Evolutionary conservation across 805 yeast genomes (phyloP).

Genomic region (Jamesozyma lodderae): DNA sequence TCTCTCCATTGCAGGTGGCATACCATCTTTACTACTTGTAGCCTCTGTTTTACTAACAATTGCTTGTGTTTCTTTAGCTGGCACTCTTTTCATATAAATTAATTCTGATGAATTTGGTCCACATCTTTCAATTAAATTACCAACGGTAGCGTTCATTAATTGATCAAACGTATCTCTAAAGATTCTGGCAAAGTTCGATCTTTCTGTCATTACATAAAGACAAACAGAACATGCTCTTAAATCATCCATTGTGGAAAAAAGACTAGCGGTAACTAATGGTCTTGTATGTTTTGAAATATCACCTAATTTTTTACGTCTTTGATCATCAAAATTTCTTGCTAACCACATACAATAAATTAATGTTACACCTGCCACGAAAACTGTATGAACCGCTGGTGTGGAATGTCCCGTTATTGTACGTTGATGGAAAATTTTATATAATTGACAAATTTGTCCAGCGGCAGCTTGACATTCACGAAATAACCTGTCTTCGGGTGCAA

Average conservation of each 20-base stretch:
- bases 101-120: conserved; percentile 55
- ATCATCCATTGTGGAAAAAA: conserved; percentile 51
- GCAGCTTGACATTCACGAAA: conserved; percentile 64
- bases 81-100: conserved; percentile 31
- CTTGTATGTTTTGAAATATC: conserved; percentile 52
- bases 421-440: conserved; percentile 54
- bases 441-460: conserved; percentile 60
- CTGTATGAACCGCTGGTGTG: conserved; percentile 57
- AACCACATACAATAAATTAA: conserved; percentile 59
- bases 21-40: conserved; percentile 27
- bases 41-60: neutral
- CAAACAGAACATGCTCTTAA: conserved; percentile 57
- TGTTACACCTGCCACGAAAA: conserved; percentile 62
- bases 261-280: conserved; percentile 45
- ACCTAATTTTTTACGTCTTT: conserved; percentile 44
- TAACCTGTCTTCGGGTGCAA: conserved; percentile 51
- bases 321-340: conserved; percentile 52
- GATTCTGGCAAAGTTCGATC: conserved; percentile 51
- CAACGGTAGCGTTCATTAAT: conserved; percentile 54
- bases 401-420: conserved; percentile 56
- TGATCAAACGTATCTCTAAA: conserved; percentile 64
- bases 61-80: too few species aligned
- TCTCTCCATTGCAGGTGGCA: conserved; percentile 54
- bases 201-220: conserved; percentile 56
- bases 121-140: conserved; percentile 52